phyloP scores from a whole-genome alignment of 306 rosid species.

The apple (Malus domestica) region DNA sequence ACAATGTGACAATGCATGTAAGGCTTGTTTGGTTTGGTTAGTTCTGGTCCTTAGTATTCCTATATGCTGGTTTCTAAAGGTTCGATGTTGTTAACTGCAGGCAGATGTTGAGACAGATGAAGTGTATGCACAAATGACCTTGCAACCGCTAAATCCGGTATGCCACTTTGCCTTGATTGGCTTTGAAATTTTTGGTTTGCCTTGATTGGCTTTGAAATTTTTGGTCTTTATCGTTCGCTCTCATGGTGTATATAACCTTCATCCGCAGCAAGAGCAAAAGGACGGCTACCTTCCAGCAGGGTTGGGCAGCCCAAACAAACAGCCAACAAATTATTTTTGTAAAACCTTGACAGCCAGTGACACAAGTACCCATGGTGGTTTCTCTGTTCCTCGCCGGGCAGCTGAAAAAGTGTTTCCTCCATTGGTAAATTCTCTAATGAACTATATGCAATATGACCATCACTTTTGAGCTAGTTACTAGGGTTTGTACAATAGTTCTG shows the following conservation, averaged over 20 bases:
- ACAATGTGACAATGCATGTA: conserved; percentile 96
- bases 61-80: not conserved
- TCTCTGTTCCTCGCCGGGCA: conserved; percentile 98
- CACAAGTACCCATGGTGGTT: conserved; percentile 98
- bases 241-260: conserved; percentile 12
- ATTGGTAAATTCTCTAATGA: conserved; percentile 39
- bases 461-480: not conserved
- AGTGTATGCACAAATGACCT: conserved; percentile 94
- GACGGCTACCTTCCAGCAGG: conserved; percentile 87
- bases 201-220: conserved; percentile 3
- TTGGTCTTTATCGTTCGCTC: conserved; percentile 7
- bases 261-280: conserved; percentile 86
- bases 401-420: conserved; percentile 99
- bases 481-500: not conserved
- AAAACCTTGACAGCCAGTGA: conserved; percentile 98
- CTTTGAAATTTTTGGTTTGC: conserved; percentile 3
- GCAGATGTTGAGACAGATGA: conserved; percentile 88
- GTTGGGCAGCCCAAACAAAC: conserved; percentile 80
- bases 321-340: conserved; percentile 92
- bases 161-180: conserved; percentile 10
- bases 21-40: conserved; percentile 22
- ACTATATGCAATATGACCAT: not conserved
- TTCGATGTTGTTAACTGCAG: conserved; percentile 38
- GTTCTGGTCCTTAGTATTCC: not conserved
- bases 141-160: conserved; percentile 88